phyloP scores from a whole-genome alignment of 2,329 filamentous ascomycete genomes.

The Verticillium zaregamsianum region DNA sequence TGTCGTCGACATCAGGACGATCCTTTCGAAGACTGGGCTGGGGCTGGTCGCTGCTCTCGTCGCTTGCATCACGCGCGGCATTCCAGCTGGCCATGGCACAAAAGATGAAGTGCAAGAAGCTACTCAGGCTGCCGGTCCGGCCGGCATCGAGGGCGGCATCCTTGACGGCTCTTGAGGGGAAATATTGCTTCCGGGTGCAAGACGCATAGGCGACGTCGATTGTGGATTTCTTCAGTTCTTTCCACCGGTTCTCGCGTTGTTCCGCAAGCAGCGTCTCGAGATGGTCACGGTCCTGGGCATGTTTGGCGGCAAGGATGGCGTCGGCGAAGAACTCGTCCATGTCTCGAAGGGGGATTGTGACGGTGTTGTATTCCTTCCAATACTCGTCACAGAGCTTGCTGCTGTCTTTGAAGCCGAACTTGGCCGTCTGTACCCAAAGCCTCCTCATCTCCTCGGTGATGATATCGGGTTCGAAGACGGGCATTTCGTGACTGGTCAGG shows the following conservation, averaged over 20 bases:
- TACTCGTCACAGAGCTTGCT: not conserved
- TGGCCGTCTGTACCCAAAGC: constrained; percentile 3
- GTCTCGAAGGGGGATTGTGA: constrained; percentile 8
- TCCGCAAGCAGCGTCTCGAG: constrained; percentile 6
- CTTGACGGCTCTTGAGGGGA: not conserved
- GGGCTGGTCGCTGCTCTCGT: not conserved
- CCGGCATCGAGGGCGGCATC: constrained; percentile 4
- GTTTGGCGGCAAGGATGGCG: constrained; percentile 4
- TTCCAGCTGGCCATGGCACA: constrained; percentile 1
- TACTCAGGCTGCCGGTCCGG: constrained; percentile 9
- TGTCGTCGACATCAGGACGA: not conserved
- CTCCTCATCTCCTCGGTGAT: constrained; percentile 2
- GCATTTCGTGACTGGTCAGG: constrained; percentile 1
- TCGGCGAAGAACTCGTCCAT: constrained; percentile 10
- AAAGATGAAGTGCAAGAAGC: constrained; percentile 7
- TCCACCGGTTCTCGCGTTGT: constrained; percentile 2
- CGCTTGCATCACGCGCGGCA: not conserved
- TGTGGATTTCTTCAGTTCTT: constrained; percentile 1
- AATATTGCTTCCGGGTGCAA: not conserved
- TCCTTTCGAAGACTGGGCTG: not conserved
- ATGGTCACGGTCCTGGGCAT: constrained; percentile 5
- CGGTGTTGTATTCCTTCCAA: constrained; percentile 9
- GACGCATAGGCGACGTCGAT: constrained; percentile 2
- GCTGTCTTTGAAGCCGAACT: constrained; percentile 4
- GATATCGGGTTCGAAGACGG: constrained; percentile 3